Evolutionary conservation across 805 yeast genomes (phyloP), one percentile per base, ranked within the genome.

Genomic region (Debaryomyces prosopidis): DNA sequence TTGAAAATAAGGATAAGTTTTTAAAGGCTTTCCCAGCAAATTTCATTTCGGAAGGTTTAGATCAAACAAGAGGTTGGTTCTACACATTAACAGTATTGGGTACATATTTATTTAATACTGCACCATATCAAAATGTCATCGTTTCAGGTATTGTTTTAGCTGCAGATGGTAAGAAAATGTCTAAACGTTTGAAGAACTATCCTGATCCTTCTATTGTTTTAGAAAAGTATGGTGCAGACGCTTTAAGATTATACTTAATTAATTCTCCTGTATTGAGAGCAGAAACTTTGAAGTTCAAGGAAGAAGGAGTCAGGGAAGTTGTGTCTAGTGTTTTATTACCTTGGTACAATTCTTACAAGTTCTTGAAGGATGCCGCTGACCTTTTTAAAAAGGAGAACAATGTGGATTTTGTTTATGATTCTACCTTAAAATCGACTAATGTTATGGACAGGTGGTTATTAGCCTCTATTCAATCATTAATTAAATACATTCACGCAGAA

Each of bases 11-110:
- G 64, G 90, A 88, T 12, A 67, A 66, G 39, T 92, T 92, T 73
- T 62, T 73, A 31, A 65, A 79, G 46, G 80, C 87, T 39, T 95
- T 89, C 84, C 99, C 99, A 39, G 99, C 96, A 37, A 92, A 94
- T 69, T 94, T 94, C 71, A 94, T 94, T 60, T 86, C 97, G 48
- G 99, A 94, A 78, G 99, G 99, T 73, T 81, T 94, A 59, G 99
- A 94, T 73, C 99, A 94, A 77, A 94, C 99, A 48, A 89, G 99
- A 82, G 99, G 99, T 66, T 94, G 99, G 99, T 94, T 94, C 75
- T 94, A 94, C 71, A 94, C 99, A 43, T 79, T 94, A 67, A 85
- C 96, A 38, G 97, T 94, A 18, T 79, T 94, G 60, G 99, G 98
- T 68, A 89, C 96, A 46, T 97, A 92, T 59, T 75, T 94, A 59